Conservation (phyloP, 208 protist genomes). For the Strigomonas culicis region DNA sequence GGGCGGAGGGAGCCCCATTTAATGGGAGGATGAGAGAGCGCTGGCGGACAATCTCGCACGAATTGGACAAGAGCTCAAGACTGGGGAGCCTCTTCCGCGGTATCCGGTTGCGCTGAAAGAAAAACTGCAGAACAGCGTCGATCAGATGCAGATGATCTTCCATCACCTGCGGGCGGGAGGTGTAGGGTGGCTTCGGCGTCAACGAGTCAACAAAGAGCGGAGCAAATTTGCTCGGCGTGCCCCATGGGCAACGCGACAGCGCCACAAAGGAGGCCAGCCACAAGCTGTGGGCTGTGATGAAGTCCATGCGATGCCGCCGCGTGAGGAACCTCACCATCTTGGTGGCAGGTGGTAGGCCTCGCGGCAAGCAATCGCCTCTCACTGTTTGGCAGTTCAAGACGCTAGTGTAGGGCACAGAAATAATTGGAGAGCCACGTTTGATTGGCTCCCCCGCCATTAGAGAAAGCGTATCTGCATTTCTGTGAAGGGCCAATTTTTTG, state of each 20-base stretch:
- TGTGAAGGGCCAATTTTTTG: constrained; percentile 40
- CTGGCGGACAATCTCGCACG: constrained; percentile 1
- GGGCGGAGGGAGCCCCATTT: constrained; percentile 67
- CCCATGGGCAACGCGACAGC: neutral
- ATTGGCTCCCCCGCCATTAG: constrained; percentile 38
- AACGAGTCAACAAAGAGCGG: too few relatives aligned
- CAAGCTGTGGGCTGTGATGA: constrained; percentile 30
- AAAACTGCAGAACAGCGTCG: constrained; percentile 39
- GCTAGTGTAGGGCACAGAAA: constrained; percentile 63
- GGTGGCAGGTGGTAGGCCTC: constrained; percentile 37
- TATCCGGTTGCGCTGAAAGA: constrained; percentile 22
- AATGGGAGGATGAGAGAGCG: constrained; percentile 62
- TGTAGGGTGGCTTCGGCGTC: too few relatives aligned
- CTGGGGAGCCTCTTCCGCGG: constrained; percentile 16
- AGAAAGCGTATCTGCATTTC: constrained; percentile 12
- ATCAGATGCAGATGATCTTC: constrained; percentile 18
- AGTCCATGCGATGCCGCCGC: constrained; percentile 44
- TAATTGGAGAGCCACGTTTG: constrained; percentile 45
- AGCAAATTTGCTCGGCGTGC: too few relatives aligned
- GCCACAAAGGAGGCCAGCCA: constrained; percentile 45
- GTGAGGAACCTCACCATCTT: constrained; percentile 45
- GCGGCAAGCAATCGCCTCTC: constrained; percentile 43
- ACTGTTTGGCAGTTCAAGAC: constrained; percentile 68
- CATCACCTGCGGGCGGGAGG: too few relatives aligned
- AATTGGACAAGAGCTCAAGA: too few relatives aligned